Evolutionary conservation across 345 rosid genomes (phyloP), one percentile per base, ranked within the genome.

Genomic region (Conringia planisiliqua): DNA sequence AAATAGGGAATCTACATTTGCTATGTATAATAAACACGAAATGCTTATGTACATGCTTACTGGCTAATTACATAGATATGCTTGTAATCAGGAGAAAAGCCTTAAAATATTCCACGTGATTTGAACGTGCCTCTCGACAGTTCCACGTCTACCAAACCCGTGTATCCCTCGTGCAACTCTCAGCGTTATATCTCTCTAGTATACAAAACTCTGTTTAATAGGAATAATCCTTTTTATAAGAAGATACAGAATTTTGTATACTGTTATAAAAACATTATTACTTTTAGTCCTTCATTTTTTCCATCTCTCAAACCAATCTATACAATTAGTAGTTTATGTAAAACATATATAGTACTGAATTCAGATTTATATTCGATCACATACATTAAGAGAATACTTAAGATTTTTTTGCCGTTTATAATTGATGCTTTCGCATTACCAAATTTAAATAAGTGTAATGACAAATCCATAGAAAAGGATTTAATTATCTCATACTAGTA

Each of bases 61-160:
- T 42, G 13, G 11, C 1, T 71, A 14, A 27, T 9, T 48, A 47
- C 30, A 61, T 40, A 73, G 12, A 5, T 62, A 62, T 16, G 59
- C 13, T 39, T 62, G 22, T 42, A 40, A 50, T 40, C 30, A 60
- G 35, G 29, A 71, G 24, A 10, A 11, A 62, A 51, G 26, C 72
- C 4, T 57, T 17, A 36, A 46, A 35, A 22, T 26, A 51, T 61
- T 50, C 64, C 69, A 75, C 74, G 62, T 33, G 56, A 51, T 40
- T 16, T 24, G 69, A 57, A 68, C 70, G 79, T 76, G 64, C 24
- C 61, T 27, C 47, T 33, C 57, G 24, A 2, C 62, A 68, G 50
- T 16, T 14, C 20, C 36, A 20, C 56, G 29, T 60, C 38, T 16
- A 40, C 6, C 43, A 9, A 52, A 68, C 74, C 13, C 70, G 59